Conservation (phyloP, 2,329 filamentous ascomycete genomes). For the Aaosphaeria pasadenensis region DNA sequence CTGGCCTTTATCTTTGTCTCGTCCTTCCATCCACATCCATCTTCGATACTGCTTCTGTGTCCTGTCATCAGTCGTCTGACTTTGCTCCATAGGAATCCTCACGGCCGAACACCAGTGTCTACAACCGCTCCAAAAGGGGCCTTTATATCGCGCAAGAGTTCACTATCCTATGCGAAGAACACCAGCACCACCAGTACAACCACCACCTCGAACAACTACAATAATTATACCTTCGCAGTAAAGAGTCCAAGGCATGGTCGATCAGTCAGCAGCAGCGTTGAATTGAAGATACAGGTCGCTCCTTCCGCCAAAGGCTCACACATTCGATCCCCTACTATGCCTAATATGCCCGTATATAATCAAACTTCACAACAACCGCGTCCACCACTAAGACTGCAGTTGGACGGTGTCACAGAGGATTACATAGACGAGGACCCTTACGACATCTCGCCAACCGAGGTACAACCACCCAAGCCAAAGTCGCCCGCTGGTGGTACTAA, state of each 20-base stretch:
- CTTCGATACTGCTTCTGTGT: too few relatives aligned
- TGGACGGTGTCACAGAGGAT: constrained; percentile 36
- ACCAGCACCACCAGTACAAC: not conserved
- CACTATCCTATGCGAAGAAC: constrained; percentile 4
- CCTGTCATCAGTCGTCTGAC: too few relatives aligned
- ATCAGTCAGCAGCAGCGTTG: constrained; percentile 30
- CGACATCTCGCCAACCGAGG: constrained; percentile 22
- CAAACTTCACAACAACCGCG: constrained; percentile 21
- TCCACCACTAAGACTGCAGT: constrained; percentile 26
- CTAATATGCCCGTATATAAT: constrained; percentile 35
- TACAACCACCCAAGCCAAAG: constrained; percentile 37
- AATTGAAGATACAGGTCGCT: constrained; percentile 10
- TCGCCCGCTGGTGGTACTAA: constrained; percentile 48
- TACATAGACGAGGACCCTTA: constrained; percentile 35
- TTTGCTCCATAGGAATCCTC: constrained; percentile 25
- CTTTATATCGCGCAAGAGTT: not conserved
- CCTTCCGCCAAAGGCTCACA: constrained; percentile 17
- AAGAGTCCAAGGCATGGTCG: constrained; percentile 32
- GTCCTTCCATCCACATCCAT: too few relatives aligned
- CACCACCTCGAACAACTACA: constrained; percentile 5
- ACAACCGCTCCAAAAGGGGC: constrained; percentile 3
- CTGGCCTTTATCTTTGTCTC: too few relatives aligned
- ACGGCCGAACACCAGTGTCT: constrained; percentile 29
- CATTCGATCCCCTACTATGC: constrained; percentile 36
- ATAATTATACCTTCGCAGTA: not conserved